Evolutionary conservation across 306 rosid species (phyloP), one percentile per base, ranked within the genome.

Genomic region (Lupinus albus): DNA sequence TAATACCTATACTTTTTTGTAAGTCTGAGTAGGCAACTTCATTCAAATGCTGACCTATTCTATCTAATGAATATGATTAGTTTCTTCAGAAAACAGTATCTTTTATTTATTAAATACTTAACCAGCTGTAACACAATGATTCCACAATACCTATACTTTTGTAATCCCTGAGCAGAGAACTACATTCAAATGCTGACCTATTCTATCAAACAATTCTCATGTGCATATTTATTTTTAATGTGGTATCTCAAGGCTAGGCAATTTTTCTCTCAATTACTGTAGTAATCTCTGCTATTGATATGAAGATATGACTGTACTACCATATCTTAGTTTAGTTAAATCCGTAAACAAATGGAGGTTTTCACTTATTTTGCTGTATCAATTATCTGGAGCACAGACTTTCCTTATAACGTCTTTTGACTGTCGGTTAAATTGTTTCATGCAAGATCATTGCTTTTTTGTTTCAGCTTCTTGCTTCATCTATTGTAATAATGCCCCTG

Each of bases 391-490:
- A 33, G 50, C 48, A 17, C 52, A 21, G 11, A 60, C 49, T 72
- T 61, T 44, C 49, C 5, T 67, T 65, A 33, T 35, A 32, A 7
- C 35, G 7, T 44, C 18, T 45, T 62, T 25, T 25, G 58, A 62
- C 18, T 56, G 9, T 68, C 48, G 4, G 25, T 49, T 21, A 35
- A 61, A 46, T 13, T 76, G 58, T 68, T 68, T 28, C 57, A 36
- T 79, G 52, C 71, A 51, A 80, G 75, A 71, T 42, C 56, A 15
- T 74, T 75, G 47, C 8, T 61, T 81, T 73, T 25, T 75, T 80
- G 46, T 71, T 82, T 64, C 75, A 94, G 99, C 96, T 83, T 64
- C 77, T 91, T 75, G 87, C 87, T 72, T 73, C 87, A 5, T 84
- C 99, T 61, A 82, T 86, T 59, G 81, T 75, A 2, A 79, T 75